A percentile compares a stretch with the other conserved stretches of the same genome.
Evolutionary conservation across 139 green algal genomes (phyloP).

Genomic region (Astrephomene gubernaculifera): DNA sequence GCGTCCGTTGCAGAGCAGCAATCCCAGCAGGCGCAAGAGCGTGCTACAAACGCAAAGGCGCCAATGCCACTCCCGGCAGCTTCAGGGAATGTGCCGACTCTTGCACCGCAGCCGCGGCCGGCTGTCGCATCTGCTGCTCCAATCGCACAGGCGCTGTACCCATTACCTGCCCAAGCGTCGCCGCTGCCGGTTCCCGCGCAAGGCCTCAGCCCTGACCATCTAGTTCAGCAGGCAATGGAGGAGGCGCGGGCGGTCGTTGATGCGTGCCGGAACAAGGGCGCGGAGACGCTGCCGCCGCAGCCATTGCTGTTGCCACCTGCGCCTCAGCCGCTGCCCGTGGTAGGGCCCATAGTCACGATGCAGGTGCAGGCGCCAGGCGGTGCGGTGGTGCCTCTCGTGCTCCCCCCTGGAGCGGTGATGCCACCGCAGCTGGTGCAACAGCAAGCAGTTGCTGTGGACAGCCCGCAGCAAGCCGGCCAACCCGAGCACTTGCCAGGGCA

Average conservation of each 20-base stretch:
- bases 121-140: neutral
- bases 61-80: neutral
- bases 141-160: no score
- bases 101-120: constrained; percentile 7
- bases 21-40: neutral
- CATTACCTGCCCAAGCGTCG: neutral
- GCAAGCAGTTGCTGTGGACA: neutral
- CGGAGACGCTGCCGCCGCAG: neutral
- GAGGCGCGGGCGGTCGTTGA: constrained; percentile 44
- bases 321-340: constrained; percentile 11
- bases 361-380: constrained; percentile 4
- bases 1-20: neutral
- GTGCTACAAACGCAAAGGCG: neutral
- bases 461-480: neutral
- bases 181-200: neutral
- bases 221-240: constrained; percentile 10
- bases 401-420: neutral
- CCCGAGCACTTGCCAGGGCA: no score
- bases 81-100: neutral
- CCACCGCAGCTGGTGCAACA: neutral
- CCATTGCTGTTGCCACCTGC: neutral
- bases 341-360: neutral
- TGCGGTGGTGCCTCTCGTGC: neutral
- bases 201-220: neutral
- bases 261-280: neutral